A percentile compares a stretch with the other conserved stretches of the same genome.
These are phyloP conservation scores for Leptoxyphium fumago DNA, from an alignment of 2,329 filamentous ascomycete genomes.

Conservation along the genomic window DNA sequence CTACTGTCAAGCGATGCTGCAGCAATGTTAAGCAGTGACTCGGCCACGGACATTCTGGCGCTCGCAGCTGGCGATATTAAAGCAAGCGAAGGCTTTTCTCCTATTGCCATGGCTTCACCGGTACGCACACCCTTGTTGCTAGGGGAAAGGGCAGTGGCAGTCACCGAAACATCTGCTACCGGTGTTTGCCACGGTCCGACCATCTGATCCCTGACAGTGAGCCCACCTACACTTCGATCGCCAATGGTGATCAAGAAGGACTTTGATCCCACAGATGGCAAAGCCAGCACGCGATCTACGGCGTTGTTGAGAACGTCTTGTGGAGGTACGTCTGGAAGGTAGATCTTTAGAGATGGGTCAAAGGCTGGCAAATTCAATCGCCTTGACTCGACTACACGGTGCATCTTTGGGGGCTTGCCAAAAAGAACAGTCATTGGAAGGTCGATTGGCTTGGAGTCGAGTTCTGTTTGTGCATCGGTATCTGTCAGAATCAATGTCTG, in stretches of 20 bases:
- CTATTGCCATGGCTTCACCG: slow-evolving; percentile 97
- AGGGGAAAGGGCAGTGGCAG: slow-evolving; percentile 60
- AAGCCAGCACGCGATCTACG: slow-evolving; percentile 62
- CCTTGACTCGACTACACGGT: slow-evolving; percentile 56
- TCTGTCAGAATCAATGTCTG: slow-evolving; percentile 69
- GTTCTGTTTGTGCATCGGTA: slow-evolving; percentile 56
- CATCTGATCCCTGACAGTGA: slow-evolving; percentile 84
- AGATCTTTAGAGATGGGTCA: slow-evolving; percentile 56
- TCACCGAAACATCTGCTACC: slow-evolving; percentile 87
- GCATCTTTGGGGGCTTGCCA: slow-evolving; percentile 72
- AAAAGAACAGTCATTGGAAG: slow-evolving; percentile 81
- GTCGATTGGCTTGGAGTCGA: slow-evolving; percentile 68
- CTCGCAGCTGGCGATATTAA: slow-evolving; percentile 82
- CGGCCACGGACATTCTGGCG: slow-evolving; percentile 88
- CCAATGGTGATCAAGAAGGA: slow-evolving; percentile 95
- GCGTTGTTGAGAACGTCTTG: slow-evolving; percentile 41
- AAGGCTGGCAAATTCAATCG: slow-evolving; percentile 56
- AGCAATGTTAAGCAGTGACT: slow-evolving; percentile 84
- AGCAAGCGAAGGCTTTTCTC: slow-evolving; percentile 77
- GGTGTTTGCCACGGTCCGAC: slow-evolving; percentile 93
- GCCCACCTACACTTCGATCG: slow-evolving; percentile 78
- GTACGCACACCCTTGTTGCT: slow-evolving; percentile 44
- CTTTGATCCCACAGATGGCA: slow-evolving; percentile 91
- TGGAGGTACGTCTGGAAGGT: slow-evolving; percentile 42
- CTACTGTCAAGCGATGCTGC: slow-evolving; percentile 62